Evolutionary conservation across 768 basidiomycete species (phyloP), one percentile per base, ranked within the genome.

Genomic region (Lyophyllum decastes): DNA sequence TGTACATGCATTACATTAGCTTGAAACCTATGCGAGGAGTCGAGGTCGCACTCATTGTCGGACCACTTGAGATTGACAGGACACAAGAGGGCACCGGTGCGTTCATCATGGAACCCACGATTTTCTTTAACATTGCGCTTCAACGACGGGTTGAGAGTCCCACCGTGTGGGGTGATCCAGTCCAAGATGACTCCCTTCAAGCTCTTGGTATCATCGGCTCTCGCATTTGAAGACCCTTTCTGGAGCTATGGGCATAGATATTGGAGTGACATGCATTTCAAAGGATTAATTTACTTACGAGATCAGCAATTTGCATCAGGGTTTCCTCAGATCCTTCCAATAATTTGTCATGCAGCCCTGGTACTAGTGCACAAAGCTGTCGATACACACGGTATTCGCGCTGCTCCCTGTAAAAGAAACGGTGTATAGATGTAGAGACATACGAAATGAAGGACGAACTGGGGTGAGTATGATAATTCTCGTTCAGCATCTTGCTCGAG

Each of bases 91-190:
- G 40, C 48, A 19, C 64, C 64, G 17, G 64, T 65, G 14, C 12
- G 8, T 1, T 58, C 48, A 34, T 65, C 54, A 26, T 59, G 26
- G 45, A 63, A 61, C 4, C 61, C 61, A 7, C 49, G 41, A 22
- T 61, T 52, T 1, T 19, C 8, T 45, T 63, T 65, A 10, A 48
- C 24, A 27, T 59, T 61, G 4, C 55, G 52, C 12, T 49, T 26
- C 5, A 63, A 38, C 4, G 51, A 58, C n/a, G 61, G 64, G 0
- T 12, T 45, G 1, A 66, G 49, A 16, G 59, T 22, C 14, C 61
- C 50, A 9, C 67, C 59, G 26, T 45, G 52, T 1, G 64, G 64
- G 8, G 61, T 66, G 14, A 71, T 68, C 68, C 69, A 70, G 27
- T 68, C 61, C 2, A 69, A 30, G 24, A 68, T 48, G 2, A 61